These are phyloP conservation scores for Tetrahymena elliotti DNA, from an alignment of 73 alveolate genomes.

Conservation along the genomic window DNA sequence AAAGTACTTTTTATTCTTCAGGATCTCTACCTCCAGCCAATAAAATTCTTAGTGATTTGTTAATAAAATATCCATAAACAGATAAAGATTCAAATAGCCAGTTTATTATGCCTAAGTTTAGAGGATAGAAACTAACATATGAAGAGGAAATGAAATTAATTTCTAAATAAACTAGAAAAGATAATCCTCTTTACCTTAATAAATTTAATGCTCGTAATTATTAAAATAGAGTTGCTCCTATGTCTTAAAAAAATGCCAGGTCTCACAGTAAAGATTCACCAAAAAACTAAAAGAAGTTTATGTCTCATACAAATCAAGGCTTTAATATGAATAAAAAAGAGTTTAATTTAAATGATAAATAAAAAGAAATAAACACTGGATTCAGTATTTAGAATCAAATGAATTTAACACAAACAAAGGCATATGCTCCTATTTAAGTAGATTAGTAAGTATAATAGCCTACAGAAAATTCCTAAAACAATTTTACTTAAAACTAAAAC, in stretches of 20 bases:
- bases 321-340: background rate
- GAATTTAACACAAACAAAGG: background rate
- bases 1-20: background rate
- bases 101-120: background rate
- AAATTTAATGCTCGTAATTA: background rate
- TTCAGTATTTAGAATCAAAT: background rate
- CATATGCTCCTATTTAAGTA: background rate
- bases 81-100: background rate
- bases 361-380: background rate
- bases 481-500: too few relatives aligned
- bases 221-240: background rate
- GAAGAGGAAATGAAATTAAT: background rate
- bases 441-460: background rate
- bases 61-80: background rate
- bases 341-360: background rate
- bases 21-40: background rate
- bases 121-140: background rate
- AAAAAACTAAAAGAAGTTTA: background rate
- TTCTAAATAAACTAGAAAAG: background rate
- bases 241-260: background rate
- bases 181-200: background rate
- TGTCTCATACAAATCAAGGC: background rate
- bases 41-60: background rate
- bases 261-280: background rate
- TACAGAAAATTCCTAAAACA: background rate